Percentiles rank a stretch among this genome's conserved stretches.
These are phyloP conservation scores for Brasilioporus rufonigricans DNA, from an alignment of 768 basidiomycete species.

Conservation along the genomic window DNA sequence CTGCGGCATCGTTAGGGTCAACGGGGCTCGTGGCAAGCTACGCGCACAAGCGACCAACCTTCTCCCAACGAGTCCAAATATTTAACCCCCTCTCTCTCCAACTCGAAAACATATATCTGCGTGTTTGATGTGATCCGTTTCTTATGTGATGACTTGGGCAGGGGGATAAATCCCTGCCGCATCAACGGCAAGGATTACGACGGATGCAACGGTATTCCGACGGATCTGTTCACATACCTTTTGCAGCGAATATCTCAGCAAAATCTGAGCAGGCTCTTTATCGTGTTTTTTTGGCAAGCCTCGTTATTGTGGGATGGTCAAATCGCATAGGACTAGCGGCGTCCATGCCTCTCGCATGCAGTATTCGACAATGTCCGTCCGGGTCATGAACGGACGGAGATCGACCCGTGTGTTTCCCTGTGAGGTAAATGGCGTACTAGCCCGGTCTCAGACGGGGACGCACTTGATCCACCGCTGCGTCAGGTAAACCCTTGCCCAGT, in stretches of 20 bases:
- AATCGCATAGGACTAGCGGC: slow-evolving; percentile 47
- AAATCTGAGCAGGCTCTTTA: slow-evolving; percentile 56
- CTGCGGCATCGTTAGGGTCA: slow-evolving; percentile 3
- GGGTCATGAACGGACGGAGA: slow-evolving; percentile 70
- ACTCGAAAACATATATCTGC: slow-evolving; percentile 61
- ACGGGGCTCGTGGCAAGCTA: neutral
- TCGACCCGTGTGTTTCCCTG: slow-evolving; percentile 39
- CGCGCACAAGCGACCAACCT: slow-evolving; percentile 32
- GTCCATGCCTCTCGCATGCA: slow-evolving; percentile 56
- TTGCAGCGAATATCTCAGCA: slow-evolving; percentile 61
- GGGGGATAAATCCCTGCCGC: slow-evolving; percentile 45
- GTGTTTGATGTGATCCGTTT: slow-evolving; percentile 56
- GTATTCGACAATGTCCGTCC: slow-evolving; percentile 54
- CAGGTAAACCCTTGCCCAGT: slow-evolving; percentile 40
- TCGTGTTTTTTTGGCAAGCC: slow-evolving; percentile 47
- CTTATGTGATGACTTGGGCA: slow-evolving; percentile 61
- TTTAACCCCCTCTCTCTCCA: slow-evolving; percentile 47
- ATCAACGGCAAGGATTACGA: neutral
- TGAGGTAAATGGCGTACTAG: slow-evolving; percentile 4
- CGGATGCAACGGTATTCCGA: neutral
- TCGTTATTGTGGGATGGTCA: slow-evolving; percentile 49
- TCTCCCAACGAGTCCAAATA: slow-evolving; percentile 53
- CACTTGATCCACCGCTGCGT: slow-evolving; percentile 65
- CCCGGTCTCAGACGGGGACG: slow-evolving; percentile 6
- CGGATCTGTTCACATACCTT: slow-evolving; percentile 42